Evolutionary conservation across 345 rosid species (phyloP), one percentile per base, ranked within the genome.

Genomic region (Euphorbia tirucalli): DNA sequence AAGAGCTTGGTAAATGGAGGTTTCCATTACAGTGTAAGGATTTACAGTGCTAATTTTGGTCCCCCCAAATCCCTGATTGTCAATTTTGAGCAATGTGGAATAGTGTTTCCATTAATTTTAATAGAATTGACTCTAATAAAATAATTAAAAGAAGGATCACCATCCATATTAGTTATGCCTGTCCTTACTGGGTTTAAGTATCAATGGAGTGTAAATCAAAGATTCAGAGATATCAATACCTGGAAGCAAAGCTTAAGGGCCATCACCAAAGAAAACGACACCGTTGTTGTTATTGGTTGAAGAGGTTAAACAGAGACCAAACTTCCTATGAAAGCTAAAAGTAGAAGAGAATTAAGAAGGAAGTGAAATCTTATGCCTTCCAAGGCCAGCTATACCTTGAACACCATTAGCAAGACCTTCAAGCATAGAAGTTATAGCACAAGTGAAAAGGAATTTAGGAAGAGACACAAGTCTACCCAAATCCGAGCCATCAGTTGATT

Each of bases 221-320:
- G 39, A 35, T 7, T 35, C 7, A 35, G 39, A 35, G 7, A 35
- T 7, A 35, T 35, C 3, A 35, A 66, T 18, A 66, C 3, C 10
- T 3, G 39, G 39, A 35, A 35, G 39, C 39, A 35, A 35, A 35
- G 7, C 39, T 3, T 35, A 35, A 35, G 39, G 39, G 7, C 39
- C 7, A 7, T 35, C 39, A 35, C 39, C 39, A 35, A 35, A 35
- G 39, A 35, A 79, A 61, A 27, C 6, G 57, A 22, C 11, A 27
- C 70, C 43, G 19, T 35, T 35, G 39, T 35, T 35, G 39, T 7
- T 7, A 35, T 22, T 71, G 35, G 61, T 28, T 4, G 44, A 54
- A 48, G 79, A 58, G 11, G 21, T 27, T 31, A 77, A 70, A 43
- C 74, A 78, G 3, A 73, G 31, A 1, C 71, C 75, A 3, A 78